Conservation (phyloP, 441 rosid genomes). For the Rhodomyrtus psidioides region DNA sequence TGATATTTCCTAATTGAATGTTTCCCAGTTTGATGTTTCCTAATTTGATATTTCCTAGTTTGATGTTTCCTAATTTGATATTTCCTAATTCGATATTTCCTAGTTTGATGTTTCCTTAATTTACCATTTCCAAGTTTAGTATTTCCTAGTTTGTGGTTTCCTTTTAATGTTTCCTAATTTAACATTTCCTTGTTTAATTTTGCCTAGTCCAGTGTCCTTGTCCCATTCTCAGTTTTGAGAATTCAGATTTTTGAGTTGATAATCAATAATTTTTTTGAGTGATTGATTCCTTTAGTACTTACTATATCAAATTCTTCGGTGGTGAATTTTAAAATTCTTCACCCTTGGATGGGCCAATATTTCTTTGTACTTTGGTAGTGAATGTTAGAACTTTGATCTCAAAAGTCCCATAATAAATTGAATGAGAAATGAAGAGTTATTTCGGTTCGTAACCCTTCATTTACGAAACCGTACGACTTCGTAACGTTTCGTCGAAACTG, state of each 20-base stretch:
- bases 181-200: neutral
- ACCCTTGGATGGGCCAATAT: neutral
- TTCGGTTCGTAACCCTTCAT: no score
- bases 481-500: no score
- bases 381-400: no score
- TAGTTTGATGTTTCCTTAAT: neutral
- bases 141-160: neutral
- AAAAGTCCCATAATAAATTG: no score
- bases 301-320: neutral
- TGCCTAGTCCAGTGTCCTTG: neutral
- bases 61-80: no score
- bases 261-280: neutral
- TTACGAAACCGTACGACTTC: no score
- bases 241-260: neutral
- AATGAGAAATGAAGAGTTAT: no score
- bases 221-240: neutral
- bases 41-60: neutral
- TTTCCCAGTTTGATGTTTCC: neutral
- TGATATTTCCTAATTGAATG: fast-evolving
- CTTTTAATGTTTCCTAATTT: neutral
- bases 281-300: neutral
- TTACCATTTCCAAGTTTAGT: no score
- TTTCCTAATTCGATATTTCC: neutral
- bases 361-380: neutral
- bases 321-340: neutral